Evolutionary conservation across 352 stramenopile genomes (phyloP), one percentile per base, ranked within the genome.

Genomic region (Phytopythium oedochilum): DNA sequence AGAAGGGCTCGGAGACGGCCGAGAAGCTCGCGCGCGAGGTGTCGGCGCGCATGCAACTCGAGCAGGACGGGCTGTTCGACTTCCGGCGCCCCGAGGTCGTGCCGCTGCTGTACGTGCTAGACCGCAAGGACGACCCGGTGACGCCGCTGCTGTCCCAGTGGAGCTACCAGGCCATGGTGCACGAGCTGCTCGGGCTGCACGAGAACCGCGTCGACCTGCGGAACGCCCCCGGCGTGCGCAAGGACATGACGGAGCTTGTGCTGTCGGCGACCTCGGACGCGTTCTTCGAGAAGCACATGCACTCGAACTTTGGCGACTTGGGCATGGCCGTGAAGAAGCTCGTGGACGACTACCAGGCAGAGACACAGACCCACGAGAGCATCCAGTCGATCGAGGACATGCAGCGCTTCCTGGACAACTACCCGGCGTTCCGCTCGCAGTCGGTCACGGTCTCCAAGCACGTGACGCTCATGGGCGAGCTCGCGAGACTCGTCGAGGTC

Each of bases 111-210:
- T 92, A 99, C 43, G 89, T 99, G 29, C 73, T 99, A 46, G 97
- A 99, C 77, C 87, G 97, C 43, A 89, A 96, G 55, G 97, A 99
- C 63, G 97, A 99, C 84, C 97, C 97, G 5, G 95, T 99, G 35
- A 99, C 97, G 38, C 97, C 97, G 25, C 68, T 99, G 45, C 77
- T 99, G 50, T 96, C 80, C 44, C 97, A 99, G 71, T 99, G 96
- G 96, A 98, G 90, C 23, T 98, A 98, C 66, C 94, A 98, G 71
- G 97, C 97, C 23, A 99, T 99, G 97, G 96, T 99, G 7, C 97
- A 99, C 67, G 97, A 99, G 79, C 75, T 99, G 38, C 70, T 99
- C 35, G 94, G 94, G 12, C 78, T 99, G 39, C 94, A 98, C 52
- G 97, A 99, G 75, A 99, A 99, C 76, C 88, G 97, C 26, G 96